Base-by-base conservation (phyloP, 2,329 filamentous ascomycete species). In the Coleophoma crateriformis region DNA sequence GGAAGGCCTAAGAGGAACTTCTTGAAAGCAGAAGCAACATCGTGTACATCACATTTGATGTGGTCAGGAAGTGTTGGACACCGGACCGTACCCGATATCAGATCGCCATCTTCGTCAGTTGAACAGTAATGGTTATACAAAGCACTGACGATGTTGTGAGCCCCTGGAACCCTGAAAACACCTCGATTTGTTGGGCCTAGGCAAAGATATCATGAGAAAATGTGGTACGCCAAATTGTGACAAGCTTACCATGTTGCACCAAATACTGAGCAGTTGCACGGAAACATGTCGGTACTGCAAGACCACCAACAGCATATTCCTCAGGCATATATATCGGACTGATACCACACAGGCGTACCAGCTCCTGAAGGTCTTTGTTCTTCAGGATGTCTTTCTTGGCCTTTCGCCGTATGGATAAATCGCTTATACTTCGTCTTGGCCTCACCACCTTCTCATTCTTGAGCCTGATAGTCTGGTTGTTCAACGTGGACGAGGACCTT, bases 1-100 rank as follows among this genome's bases (percentile, higher is more conserved):
- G 83, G 82, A 0, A 88, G 63, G 1, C 78, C 78, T 0, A 76
- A 73, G 1, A 88, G 68, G n/a, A 88, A 70, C 12, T 74, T 76
- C 58, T 87, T 87, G 65, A 88, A 86, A 0, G 79, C 74, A 2
- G 81, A 83, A 2, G 83, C 83, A 32, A 87, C 77, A 64, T 87
- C 84, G 53, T 87, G 81, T 3, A 81, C 71, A 7, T 77, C 74
- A 43, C 71, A 77, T 35, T 73, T 73, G 52, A 87, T 80, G 57
- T 85, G 81, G 2, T 67, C 63, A 3, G 84, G 84, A 2, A 87
- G 68, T 38, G 73, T 81, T 6, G 81, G 76, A 45, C 73, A 78
- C 33, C 78, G 72, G 27, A 82, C 79, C 0, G 82, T 87, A 44
- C 71, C 72, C 2, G 79, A 68, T 43, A 86, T 73, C 27, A 59